Evolutionary conservation across 345 rosid species (phyloP), one percentile per base, ranked within the genome.

Genomic region (Cardamine resedifolia): DNA sequence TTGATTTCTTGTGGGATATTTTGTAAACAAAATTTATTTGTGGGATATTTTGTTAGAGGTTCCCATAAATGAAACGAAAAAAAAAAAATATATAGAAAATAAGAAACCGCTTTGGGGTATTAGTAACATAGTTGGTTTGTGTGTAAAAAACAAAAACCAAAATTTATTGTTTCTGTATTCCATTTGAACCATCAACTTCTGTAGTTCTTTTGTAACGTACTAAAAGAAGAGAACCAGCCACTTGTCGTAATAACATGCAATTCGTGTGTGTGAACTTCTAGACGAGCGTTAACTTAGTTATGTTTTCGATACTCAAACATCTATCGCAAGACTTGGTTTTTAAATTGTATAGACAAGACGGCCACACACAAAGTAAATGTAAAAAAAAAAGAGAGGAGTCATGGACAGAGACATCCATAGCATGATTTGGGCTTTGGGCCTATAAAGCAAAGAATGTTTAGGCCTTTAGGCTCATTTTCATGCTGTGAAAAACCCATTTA

Each of bases 171-270:
- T 33, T 43, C 4, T 38, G n/a, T 38, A 4, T 38, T 18, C 3
- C 16, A 7, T 36, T 38, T 12, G 11, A 12, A 48, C 56, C 6
- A 59, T 19, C 26, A 43, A 60, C 59, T 58, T 58, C 14, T 50
- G 52, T 50, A 71, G 16, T 51, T 50, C 51, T 61, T 61, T 12
- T 38, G 53, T 61, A 71, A 61, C 68, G 24, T 19, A 23, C 33
- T 34, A 1, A 45, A 14, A 16, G 41, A 72, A 26, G 56, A 61
- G 53, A 61, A 61, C 16, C 45, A 62, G 20, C 41, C 68, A 61
- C 18, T 71, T 61, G 61, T 61, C 61, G 24, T 19, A 49, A 1
- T 18, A 24, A 26, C 10, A 36, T 70, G 57, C 58, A 33, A 24
- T 58, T 41, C 15, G 12, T 57, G 1, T 10, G 5, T 67, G 23